A percentile compares a stretch with the other conserved stretches of the same genome.
Conservation (phyloP, 148 eudicot species). For the Rheum nobile region DNA sequence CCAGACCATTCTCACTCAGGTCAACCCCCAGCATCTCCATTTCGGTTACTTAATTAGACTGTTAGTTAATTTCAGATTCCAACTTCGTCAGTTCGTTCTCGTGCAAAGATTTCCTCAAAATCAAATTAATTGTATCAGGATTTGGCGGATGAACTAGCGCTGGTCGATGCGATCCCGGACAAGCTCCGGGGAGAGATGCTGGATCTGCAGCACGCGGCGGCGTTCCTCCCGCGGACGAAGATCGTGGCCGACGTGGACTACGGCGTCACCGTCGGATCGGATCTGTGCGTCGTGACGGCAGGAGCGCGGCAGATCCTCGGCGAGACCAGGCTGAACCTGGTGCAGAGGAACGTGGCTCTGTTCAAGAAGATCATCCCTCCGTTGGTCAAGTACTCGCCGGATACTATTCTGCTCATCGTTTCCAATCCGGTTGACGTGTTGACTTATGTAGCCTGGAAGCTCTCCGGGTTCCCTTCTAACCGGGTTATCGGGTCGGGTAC, state of each 20-base stretch:
- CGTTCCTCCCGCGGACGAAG: conserved; percentile 73
- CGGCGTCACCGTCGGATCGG: conserved; percentile 42
- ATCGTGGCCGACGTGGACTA: conserved; percentile 64
- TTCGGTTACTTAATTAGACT: not conserved
- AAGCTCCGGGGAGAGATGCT: conserved; percentile 89
- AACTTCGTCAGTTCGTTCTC: too few relatives aligned
- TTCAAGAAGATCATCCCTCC: conserved; percentile 53
- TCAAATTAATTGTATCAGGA: conserved; percentile 22
- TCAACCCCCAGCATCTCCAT: not conserved
- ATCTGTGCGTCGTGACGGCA: conserved; percentile 78
- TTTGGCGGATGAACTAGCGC: conserved; percentile 61
- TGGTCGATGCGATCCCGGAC: conserved; percentile 63
- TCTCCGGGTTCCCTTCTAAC: conserved; percentile 73
- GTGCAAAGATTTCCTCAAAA: not conserved
- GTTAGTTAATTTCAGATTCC: too few relatives aligned
- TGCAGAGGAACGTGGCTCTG: conserved; percentile 58
- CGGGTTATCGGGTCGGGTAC: conserved; percentile 95
- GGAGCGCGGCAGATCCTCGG: conserved; percentile 78
- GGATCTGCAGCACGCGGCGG: conserved; percentile 91
- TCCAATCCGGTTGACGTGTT: conserved; percentile 84
- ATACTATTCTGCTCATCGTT: conserved; percentile 46
- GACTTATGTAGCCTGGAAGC: conserved; percentile 80
- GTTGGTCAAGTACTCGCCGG: conserved; percentile 52
- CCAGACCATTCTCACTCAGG: conserved; percentile 61
- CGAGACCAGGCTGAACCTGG: conserved; percentile 60